A percentile compares a stretch with the other conserved stretches of the same genome.
These are phyloP conservation scores for Anaeramoeba flamelloides DNA, from an alignment of 78 protist species.

Conservation along the genomic window DNA sequence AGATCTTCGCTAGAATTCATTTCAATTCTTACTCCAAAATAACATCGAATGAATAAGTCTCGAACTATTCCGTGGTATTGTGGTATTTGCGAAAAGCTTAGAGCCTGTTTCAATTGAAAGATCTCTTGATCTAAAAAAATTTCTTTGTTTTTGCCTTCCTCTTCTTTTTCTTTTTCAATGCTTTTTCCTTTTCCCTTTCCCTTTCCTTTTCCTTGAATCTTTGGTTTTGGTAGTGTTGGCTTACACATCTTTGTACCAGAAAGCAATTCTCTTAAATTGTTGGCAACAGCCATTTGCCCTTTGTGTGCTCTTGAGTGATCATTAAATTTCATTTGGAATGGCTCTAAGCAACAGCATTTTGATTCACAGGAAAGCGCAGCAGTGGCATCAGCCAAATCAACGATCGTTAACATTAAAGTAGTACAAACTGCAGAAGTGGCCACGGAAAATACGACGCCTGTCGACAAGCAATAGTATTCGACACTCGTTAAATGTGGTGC, in stretches of 20 bases:
- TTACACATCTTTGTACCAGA: not conserved
- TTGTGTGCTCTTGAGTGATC: not conserved
- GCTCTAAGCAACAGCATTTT: not conserved
- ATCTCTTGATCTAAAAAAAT: not conserved
- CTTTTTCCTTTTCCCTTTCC: not conserved
- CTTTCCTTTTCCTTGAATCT: not conserved
- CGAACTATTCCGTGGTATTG: not conserved
- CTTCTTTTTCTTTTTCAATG: not conserved
- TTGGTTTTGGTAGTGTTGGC: not conserved
- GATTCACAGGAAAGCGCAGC: not conserved
- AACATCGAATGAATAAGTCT: not conserved
- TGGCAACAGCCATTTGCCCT: not conserved
- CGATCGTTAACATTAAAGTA: too few relatives aligned
- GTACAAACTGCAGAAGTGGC: too few relatives aligned
- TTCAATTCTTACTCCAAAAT: not conserved
- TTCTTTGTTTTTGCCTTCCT: not conserved
- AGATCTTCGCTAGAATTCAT: not conserved
- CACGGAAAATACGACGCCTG: too few relatives aligned
- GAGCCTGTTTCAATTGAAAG: not conserved
- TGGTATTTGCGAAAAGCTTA: not conserved
- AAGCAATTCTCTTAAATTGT: not conserved
- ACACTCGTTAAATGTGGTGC: too few relatives aligned
- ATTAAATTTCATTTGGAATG: not conserved
- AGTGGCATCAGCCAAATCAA: not conserved
- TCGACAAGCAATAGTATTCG: too few relatives aligned